Evolutionary conservation across 495 filamentous ascomycete species (phyloP).

Genomic region (Penicillium cataractarum): DNA sequence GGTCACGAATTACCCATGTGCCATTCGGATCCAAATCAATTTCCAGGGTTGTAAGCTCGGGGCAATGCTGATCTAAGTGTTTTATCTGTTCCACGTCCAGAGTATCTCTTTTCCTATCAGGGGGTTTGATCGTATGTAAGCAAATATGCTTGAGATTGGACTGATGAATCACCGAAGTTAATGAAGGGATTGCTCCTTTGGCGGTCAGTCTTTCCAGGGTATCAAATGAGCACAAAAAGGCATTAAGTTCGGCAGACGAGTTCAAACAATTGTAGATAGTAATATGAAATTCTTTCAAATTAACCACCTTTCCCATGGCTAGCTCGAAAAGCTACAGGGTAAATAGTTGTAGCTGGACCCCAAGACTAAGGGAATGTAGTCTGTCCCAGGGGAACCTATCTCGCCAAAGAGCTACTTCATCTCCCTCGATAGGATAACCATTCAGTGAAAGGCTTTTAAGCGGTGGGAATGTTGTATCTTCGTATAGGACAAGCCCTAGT

Average conservation of each 20-base stretch:
- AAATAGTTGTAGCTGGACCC: neutral
- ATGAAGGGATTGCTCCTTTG: conserved; percentile 11
- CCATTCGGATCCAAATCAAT: conserved; percentile 9
- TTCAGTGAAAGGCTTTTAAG: conserved; percentile 10
- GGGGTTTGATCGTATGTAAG: conserved; percentile 14
- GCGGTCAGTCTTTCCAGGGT: conserved; percentile 15
- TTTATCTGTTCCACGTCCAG: conserved; percentile 3
- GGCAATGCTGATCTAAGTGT: conserved; percentile 3
- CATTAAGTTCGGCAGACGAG: conserved; percentile 2
- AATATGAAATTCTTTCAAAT: conserved; percentile 7
- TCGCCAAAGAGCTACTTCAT: neutral
- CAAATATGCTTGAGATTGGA: conserved; percentile 16
- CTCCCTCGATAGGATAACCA: conserved; percentile 4
- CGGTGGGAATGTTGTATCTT: conserved; percentile 4
- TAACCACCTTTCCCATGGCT: neutral
- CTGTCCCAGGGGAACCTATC: neutral
- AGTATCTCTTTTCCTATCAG: conserved; percentile 1
- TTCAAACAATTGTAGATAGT: neutral
- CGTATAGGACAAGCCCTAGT: neutral
- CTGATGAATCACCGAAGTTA: conserved; percentile 8
- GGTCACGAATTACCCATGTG: conserved; percentile 10
- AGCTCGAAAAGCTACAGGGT: neutral
- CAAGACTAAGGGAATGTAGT: neutral
- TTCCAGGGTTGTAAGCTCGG: conserved; percentile 7
- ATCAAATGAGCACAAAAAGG: conserved; percentile 15